Percentiles rank a stretch among this genome's conserved stretches.
Conservation (phyloP, 2,329 filamentous ascomycete genomes). For the Xylariaceae sp. region DNA sequence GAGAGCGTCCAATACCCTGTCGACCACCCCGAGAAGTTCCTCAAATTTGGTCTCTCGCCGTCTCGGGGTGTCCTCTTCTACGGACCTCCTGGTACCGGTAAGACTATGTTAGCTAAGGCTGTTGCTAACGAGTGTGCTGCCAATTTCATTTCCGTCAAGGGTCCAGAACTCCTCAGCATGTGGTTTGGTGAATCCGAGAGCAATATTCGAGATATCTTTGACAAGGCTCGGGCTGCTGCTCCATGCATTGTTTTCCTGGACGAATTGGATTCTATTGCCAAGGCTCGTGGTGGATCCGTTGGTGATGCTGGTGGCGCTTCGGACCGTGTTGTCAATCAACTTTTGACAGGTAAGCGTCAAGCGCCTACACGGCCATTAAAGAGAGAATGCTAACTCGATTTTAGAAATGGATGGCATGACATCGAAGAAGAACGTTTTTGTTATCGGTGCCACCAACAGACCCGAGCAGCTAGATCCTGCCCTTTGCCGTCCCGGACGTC, state of each 20-base stretch:
- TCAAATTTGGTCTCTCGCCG: slow-evolving; percentile 98
- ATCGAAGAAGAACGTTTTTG: slow-evolving; percentile 99
- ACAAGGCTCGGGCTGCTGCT: slow-evolving; percentile 96
- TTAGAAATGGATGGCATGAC: slow-evolving; percentile 99
- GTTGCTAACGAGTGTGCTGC: slow-evolving; percentile 98
- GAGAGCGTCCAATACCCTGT: slow-evolving; percentile 99
- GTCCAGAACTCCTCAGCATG: slow-evolving; percentile 96
- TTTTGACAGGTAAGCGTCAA: slow-evolving; percentile 74
- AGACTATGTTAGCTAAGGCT: slow-evolving; percentile 98
- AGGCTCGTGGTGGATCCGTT: slow-evolving; percentile 94
- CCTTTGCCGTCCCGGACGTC: slow-evolving; percentile 95
- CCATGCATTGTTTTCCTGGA: slow-evolving; percentile 99
- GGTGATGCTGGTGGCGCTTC: slow-evolving; percentile 97
- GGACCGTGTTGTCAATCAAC: slow-evolving; percentile 99
- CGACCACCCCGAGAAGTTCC: slow-evolving; percentile 99
- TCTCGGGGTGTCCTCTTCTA: slow-evolving; percentile 99
- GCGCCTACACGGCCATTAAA: not conserved
- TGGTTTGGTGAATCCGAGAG: slow-evolving; percentile 99
- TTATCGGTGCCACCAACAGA: slow-evolving; percentile 97
- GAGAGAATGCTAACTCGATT: slow-evolving; percentile 38
- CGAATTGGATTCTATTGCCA: slow-evolving; percentile 97
- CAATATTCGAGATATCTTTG: slow-evolving; percentile 99
- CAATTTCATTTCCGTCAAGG: slow-evolving; percentile 99
- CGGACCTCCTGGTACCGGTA: slow-evolving; percentile 98
- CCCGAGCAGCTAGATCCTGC: slow-evolving; percentile 98